phyloP scores from a whole-genome alignment of 495 filamentous ascomycete genomes.

The Margaritispora aquatica region DNA sequence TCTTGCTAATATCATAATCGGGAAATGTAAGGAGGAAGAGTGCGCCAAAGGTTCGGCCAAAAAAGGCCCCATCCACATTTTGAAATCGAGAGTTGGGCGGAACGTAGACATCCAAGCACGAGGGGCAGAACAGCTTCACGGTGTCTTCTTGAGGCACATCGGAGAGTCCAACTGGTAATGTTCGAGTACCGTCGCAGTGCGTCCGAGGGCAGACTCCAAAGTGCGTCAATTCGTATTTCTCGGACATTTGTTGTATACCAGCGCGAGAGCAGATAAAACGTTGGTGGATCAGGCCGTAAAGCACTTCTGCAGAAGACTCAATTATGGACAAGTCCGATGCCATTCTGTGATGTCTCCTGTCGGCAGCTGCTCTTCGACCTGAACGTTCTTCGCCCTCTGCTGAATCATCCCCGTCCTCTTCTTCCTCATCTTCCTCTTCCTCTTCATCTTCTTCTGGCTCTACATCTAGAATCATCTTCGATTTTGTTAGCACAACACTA shows the following conservation, averaged over 20 bases:
- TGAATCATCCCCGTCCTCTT: slow-evolving; percentile 72
- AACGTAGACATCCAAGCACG: slow-evolving; percentile 93
- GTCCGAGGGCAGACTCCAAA: slow-evolving; percentile 91
- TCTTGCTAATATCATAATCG: slow-evolving; percentile 72
- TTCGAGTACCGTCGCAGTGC: slow-evolving; percentile 77
- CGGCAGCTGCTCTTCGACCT: slow-evolving; percentile 44
- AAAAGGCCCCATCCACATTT: slow-evolving; percentile 97
- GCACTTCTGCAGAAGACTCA: slow-evolving; percentile 92
- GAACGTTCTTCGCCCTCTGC: slow-evolving; percentile 62
- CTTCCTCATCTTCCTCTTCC: slow-evolving; percentile 63
- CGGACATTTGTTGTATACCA: slow-evolving; percentile 97
- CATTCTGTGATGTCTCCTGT: slow-evolving; percentile 78
- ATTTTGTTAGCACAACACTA: slow-evolving; percentile 13
- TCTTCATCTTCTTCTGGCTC: slow-evolving; percentile 91
- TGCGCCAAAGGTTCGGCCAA: slow-evolving; percentile 87
- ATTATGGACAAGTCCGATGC: slow-evolving; percentile 90
- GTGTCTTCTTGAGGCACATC: slow-evolving; percentile 96
- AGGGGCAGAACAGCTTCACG: slow-evolving; percentile 96
- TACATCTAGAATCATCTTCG: slow-evolving; percentile 96
- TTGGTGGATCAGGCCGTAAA: slow-evolving; percentile 97
- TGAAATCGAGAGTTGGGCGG: slow-evolving; percentile 97
- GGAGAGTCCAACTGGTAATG: slow-evolving; percentile 85
- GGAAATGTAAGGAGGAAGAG: slow-evolving; percentile 99
- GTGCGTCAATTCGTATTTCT: slow-evolving; percentile 95
- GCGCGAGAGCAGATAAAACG: slow-evolving; percentile 96